Percentiles rank a stretch among this genome's conserved stretches.
phyloP scores from a whole-genome alignment of 2,329 filamentous ascomycete species.

The Microdochium nivale region DNA sequence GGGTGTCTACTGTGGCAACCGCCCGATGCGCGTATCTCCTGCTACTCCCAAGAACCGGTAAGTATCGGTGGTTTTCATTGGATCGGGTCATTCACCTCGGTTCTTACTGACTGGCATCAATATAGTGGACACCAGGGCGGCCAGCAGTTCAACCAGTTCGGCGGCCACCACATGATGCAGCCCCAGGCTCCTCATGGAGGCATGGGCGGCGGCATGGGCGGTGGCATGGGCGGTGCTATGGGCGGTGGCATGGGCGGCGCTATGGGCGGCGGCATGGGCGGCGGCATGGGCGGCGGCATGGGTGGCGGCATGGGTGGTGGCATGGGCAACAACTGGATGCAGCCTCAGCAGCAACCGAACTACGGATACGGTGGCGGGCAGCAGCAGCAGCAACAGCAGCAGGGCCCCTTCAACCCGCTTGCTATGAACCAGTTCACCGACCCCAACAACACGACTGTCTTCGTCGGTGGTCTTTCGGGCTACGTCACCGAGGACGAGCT shows the following conservation, averaged over 20 bases:
- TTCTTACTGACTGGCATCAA: background rate
- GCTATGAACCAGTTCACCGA: conserved; percentile 99
- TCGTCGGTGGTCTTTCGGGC: conserved; percentile 91
- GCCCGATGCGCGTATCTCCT: conserved; percentile 96
- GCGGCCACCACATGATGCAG: conserved; percentile 27
- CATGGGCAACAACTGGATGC: conserved; percentile 27
- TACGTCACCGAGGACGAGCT: conserved; percentile 99
- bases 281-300: no score
- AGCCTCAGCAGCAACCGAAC: conserved; percentile 31
- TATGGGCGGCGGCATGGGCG: no score
- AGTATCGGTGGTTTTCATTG: conserved; percentile 7
- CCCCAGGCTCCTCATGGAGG: conserved; percentile 29
- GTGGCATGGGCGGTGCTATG: conserved; percentile 32
- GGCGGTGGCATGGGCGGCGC: conserved; percentile 43
- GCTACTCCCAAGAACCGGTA: conserved; percentile 90
- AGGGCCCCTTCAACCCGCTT: conserved; percentile 38
- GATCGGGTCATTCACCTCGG: background rate
- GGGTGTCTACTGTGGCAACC: conserved; percentile 96
- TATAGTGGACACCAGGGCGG: conserved; percentile 29
- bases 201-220: conserved; percentile 34
- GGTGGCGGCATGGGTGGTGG: no score
- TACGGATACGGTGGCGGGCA: conserved; percentile 19
- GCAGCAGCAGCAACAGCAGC: conserved; percentile 27
- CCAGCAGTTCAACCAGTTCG: conserved; percentile 23
- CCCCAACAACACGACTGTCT: conserved; percentile 98